These are phyloP conservation scores for Melastoma malabathricum DNA, from an alignment of 345 rosid genomes.

Conservation along the genomic window DNA sequence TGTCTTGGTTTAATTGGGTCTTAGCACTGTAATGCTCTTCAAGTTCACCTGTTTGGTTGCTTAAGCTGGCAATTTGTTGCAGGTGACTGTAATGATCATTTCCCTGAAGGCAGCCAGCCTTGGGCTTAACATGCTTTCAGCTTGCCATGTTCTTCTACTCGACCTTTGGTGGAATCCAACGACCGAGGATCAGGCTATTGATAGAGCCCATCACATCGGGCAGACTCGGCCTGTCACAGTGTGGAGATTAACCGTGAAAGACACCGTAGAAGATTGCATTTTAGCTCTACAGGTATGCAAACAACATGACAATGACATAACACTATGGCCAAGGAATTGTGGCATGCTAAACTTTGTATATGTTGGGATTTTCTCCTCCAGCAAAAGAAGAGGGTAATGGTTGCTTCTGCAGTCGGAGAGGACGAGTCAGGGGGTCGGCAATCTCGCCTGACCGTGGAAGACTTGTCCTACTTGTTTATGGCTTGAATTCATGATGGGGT, in stretches of 20 bases:
- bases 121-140: conserved; percentile 95
- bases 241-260: conserved; percentile 70
- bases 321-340: too few species aligned
- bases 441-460: conserved; percentile 77
- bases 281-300: conserved; percentile 66
- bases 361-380: conserved; percentile 12
- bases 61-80: not conserved
- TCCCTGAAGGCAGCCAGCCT: conserved; percentile 98
- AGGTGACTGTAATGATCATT: conserved; percentile 94
- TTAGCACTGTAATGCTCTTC: too few species aligned
- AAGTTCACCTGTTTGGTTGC: too few species aligned
- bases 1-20: not conserved
- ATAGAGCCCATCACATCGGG: conserved; percentile 97
- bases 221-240: conserved; percentile 88
- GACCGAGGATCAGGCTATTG: conserved; percentile 91
- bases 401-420: conserved; percentile 91
- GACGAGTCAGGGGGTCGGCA: conserved; percentile 62
- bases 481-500: conserved; percentile 20
- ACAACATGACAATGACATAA: not conserved
- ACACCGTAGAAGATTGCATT: conserved; percentile 90
- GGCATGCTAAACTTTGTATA: not conserved
- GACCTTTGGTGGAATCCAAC: conserved; percentile 99
- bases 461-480: conserved; percentile 75
- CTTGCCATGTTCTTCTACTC: conserved; percentile 74
- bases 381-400: conserved; percentile 95